Percentiles rank a stretch among this genome's conserved stretches.
Conservation (phyloP, 2,329 filamentous ascomycete species). For the Cordyceps tenuipes region DNA sequence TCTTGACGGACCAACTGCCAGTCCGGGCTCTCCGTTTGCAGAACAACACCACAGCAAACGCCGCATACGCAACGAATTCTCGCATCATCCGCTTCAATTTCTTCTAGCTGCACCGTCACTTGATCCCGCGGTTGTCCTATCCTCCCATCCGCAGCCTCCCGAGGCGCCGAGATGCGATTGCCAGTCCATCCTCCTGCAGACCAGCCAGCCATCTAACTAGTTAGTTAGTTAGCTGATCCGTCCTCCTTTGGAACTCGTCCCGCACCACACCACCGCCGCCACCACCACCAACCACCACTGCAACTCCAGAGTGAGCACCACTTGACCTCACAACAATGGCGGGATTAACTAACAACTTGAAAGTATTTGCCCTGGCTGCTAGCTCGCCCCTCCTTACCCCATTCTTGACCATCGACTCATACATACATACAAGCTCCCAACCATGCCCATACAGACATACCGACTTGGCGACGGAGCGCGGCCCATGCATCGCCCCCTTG, state of each 20-base stretch:
- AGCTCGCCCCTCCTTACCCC: constrained; percentile 6
- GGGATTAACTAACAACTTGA: not conserved
- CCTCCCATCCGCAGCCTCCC: not conserved
- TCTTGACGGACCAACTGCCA: not conserved
- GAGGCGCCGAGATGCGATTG: not conserved
- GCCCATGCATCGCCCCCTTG: constrained; percentile 8
- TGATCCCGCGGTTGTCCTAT: not conserved
- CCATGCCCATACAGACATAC: constrained; percentile 2
- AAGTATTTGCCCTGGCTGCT: not conserved
- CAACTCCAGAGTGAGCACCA: not conserved
- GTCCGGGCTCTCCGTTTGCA: not conserved
- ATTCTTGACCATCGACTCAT: constrained; percentile 5
- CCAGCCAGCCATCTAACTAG: not conserved
- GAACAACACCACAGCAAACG: not conserved
- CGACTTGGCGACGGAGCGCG: constrained; percentile 2
- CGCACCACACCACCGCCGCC: not conserved
- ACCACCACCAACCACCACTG: not conserved
- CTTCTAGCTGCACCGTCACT: not conserved
- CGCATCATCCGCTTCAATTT: constrained; percentile 1
- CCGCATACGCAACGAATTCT: not conserved
- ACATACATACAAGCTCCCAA: not conserved
- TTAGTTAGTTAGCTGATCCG: not conserved
- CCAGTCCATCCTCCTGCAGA: not conserved
- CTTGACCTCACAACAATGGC: constrained; percentile 8
- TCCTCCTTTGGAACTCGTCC: not conserved